Conservation (phyloP, 164 flowering plant genomes). For the Macadamia integrifolia region DNA sequence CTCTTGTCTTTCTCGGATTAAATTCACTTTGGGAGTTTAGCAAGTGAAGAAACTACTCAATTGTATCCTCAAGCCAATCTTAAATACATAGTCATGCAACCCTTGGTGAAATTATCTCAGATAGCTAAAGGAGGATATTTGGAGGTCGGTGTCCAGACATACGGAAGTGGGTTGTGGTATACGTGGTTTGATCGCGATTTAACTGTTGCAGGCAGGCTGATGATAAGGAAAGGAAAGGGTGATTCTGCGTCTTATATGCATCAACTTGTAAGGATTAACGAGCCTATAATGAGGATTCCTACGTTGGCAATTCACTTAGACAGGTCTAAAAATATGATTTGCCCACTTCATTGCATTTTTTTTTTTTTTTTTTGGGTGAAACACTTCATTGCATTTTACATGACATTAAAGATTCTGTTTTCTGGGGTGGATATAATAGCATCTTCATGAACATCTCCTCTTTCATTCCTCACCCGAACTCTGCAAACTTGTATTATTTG, state of each 20-base stretch:
- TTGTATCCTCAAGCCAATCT: too few species aligned
- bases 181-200: conserved; percentile 99
- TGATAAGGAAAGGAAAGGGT: conserved; percentile 47
- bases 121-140: conserved; percentile 79
- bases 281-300: conserved; percentile 92
- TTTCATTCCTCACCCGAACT: too few species aligned
- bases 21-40: neutral
- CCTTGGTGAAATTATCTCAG: conserved; percentile 27
- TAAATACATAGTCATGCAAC: too few species aligned
- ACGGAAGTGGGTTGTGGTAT: conserved; percentile 99
- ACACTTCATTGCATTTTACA: neutral
- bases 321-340: conserved; percentile 34
- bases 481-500: too few species aligned
- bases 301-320: conserved; percentile 97
- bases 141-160: conserved; percentile 93
- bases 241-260: conserved; percentile 60
- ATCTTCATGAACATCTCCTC: too few species aligned
- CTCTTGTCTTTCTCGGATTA: neutral
- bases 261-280: conserved; percentile 70
- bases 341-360: too few species aligned
- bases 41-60: neutral
- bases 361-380: too few species aligned
- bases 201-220: conserved; percentile 83
- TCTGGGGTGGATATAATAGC: neutral
- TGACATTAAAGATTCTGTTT: neutral